Evolutionary conservation across 2,329 filamentous ascomycete species (phyloP).

Genomic region (Eurotiales sp.): DNA sequence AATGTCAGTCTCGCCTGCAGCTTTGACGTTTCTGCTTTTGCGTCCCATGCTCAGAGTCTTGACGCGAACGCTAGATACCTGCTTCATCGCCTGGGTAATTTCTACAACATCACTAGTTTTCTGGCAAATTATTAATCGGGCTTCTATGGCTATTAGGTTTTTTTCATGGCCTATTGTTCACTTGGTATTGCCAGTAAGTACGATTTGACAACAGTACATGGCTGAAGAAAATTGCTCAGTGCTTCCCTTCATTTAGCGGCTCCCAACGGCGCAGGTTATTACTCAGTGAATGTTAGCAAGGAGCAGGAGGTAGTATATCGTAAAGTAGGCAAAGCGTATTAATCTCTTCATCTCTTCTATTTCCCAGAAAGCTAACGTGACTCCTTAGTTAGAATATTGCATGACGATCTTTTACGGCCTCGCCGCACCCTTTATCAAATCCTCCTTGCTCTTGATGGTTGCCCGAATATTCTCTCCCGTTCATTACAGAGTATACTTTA

Average conservation of each 20-base stretch:
- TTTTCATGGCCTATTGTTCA: not conserved
- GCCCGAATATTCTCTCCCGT: constrained; percentile 1
- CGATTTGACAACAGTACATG: not conserved
- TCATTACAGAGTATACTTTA: constrained; percentile 1
- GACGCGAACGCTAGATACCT: constrained; percentile 1
- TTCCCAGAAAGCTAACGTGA: not conserved
- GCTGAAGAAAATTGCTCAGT: not conserved
- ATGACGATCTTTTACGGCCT: constrained; percentile 2
- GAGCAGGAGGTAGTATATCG: constrained; percentile 1
- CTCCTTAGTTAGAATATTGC: constrained; percentile 1
- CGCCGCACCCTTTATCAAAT: constrained; percentile 5
- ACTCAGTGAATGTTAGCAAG: constrained; percentile 1
- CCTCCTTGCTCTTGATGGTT: constrained; percentile 3
- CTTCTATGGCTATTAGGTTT: not conserved
- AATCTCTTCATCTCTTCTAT: not conserved
- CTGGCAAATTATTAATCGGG: not conserved
- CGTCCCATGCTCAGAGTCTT: not conserved
- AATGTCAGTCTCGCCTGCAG: not conserved
- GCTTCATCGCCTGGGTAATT: constrained; percentile 2
- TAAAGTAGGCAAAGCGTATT: not conserved
- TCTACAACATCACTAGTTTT: not conserved
- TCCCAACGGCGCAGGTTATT: constrained; percentile 1
- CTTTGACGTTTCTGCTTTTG: not conserved
- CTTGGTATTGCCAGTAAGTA: not conserved
- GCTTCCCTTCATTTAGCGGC: not conserved